Percentiles rank a stretch among this genome's conserved stretches.
phyloP scores from a whole-genome alignment of 2,329 filamentous ascomycete species.

The Arachnomyces sp. region DNA sequence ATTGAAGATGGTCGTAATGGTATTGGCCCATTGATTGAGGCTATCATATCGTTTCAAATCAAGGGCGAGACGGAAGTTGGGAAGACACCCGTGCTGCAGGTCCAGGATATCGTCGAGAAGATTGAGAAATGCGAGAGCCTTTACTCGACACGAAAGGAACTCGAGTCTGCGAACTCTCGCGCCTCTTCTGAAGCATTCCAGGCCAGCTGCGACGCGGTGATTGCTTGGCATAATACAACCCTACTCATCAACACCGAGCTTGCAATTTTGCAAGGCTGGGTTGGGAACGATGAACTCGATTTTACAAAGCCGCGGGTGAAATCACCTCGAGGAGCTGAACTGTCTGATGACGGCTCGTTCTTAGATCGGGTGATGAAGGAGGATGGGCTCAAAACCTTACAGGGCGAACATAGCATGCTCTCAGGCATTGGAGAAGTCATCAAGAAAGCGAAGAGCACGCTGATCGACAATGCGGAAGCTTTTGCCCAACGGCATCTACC shows the following conservation, averaged over 20 bases:
- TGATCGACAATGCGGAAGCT: constrained; percentile 75
- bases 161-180: constrained; percentile 66
- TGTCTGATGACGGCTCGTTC: constrained; percentile 86
- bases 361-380: constrained; percentile 92
- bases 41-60: constrained; percentile 87
- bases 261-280: constrained; percentile 86
- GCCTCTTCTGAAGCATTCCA: constrained; percentile 69
- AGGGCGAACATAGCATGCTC: constrained; percentile 75
- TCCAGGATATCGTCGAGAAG: constrained; percentile 79
- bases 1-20: constrained; percentile 73
- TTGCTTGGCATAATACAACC: constrained; percentile 96
- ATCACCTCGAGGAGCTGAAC: constrained; percentile 60
- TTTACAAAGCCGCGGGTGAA: constrained; percentile 68
- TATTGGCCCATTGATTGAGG: constrained; percentile 69
- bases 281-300: constrained; percentile 90
- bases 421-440: constrained; percentile 77
- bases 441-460: constrained; percentile 81
- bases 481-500: constrained; percentile 87
- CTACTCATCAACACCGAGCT: constrained; percentile 93
- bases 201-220: constrained; percentile 77
- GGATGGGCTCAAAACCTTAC: constrained; percentile 84
- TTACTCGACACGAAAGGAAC: constrained; percentile 69
- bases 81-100: constrained; percentile 78
- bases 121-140: constrained; percentile 82
- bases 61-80: constrained; percentile 88